phyloP scores from a whole-genome alignment of 2,329 filamentous ascomycete genomes.

The Aureobasidium lini region DNA sequence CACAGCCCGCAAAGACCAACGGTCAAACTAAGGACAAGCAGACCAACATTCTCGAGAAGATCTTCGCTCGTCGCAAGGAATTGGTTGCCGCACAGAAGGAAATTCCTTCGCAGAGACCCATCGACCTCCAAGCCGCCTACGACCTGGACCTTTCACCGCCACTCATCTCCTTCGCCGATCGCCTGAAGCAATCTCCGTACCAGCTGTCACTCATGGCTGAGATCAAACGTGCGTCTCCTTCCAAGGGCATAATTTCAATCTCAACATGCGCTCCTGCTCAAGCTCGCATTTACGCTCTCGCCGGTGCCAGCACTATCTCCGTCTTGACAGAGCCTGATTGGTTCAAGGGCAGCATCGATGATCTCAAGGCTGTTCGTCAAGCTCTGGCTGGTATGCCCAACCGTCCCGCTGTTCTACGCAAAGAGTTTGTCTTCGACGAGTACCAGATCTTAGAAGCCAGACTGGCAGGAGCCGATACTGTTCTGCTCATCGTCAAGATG shows the following conservation, averaged over 20 bases:
- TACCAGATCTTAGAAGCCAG: conserved; percentile 96
- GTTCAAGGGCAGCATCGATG: conserved; percentile 98
- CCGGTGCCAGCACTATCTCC: conserved; percentile 93
- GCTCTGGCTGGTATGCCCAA: conserved; percentile 88
- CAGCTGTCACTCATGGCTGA: conserved; percentile 93
- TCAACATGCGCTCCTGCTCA: conserved; percentile 83
- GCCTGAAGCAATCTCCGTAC: conserved; percentile 74
- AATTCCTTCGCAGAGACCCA: conserved; percentile 74
- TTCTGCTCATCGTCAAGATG: conserved; percentile 98
- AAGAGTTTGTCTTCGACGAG: conserved; percentile 96
- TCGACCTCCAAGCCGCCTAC: conserved; percentile 80
- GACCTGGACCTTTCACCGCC: conserved; percentile 78
- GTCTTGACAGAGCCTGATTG: conserved; percentile 98
- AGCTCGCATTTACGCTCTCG: conserved; percentile 83
- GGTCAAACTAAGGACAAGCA: conserved; percentile 48
- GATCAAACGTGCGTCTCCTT: conserved; percentile 93
- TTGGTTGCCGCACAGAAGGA: conserved; percentile 73
- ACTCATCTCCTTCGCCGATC: conserved; percentile 68
- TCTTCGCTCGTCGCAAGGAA: conserved; percentile 73
- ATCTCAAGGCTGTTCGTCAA: conserved; percentile 78
- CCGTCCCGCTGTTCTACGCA: conserved; percentile 81
- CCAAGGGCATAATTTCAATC: conserved; percentile 87
- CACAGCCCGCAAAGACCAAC: conserved; percentile 29
- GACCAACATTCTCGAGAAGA: conserved; percentile 80
- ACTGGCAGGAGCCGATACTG: conserved; percentile 85